Evolutionary conservation across 2,329 filamentous ascomycete species (phyloP), one percentile per base, ranked within the genome.

Genomic region (Fusarium verrucosum): DNA sequence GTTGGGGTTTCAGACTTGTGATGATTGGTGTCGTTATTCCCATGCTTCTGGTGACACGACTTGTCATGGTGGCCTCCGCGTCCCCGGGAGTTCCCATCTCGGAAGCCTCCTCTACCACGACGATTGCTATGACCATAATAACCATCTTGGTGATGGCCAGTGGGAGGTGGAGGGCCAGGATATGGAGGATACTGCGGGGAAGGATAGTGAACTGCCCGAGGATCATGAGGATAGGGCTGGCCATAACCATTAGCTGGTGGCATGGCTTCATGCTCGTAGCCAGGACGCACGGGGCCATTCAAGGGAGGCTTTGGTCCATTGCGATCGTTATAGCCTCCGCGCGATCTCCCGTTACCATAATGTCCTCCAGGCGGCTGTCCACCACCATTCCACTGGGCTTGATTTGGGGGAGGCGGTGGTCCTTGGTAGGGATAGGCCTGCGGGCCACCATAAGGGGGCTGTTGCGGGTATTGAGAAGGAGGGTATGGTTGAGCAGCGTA

Each of bases 401-500:
- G 75, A 35, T 53, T 75, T 41, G 74, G 74, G 36, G 75, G 74
- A 38, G 74, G 73, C 38, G 76, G 73, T 36, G 75, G 75, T 10
- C 71, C 70, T 45, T 75, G 76, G 62, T 80, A 80, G 5, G 75
- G 73, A 33, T 80, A 80, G 32, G 74, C 74, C 50, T 78, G 78
- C 25, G 78, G 75, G 38, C 78, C 72, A 13, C 74, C 75, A 61
- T 83, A 83, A 14, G 78, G 74, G 33, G 80, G 76, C 49, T 81
- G 81, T 59, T 82, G 82, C 13, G 77, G 70, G 57, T 80, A 79
- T 50, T 80, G 78, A 22, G 78, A 54, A 40, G 75, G 71, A 28
- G 75, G 74, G 57, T 87, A 88, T 10, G 79, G 74, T 67, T 87
- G 86, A 36, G 82, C 82, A 35, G 84, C 81, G 70, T 86, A 88